phyloP scores from a whole-genome alignment of 192 early-diverging fungal species.

The Pecoramyces ruminantium region DNA sequence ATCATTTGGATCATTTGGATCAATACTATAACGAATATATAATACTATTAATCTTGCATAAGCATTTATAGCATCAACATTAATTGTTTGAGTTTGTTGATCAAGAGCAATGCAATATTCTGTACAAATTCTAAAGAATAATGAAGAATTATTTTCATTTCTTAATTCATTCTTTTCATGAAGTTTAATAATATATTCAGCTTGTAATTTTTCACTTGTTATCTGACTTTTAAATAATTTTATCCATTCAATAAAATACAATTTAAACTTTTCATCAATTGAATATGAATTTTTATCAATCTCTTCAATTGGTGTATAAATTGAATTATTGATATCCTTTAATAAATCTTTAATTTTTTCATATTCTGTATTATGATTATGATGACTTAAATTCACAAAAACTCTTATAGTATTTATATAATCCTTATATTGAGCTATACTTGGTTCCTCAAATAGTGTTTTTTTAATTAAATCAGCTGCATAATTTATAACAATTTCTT shows the following conservation, averaged over 20 bases:
- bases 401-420: conserved; percentile 28
- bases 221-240: conserved; percentile 47
- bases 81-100: conserved; percentile 53
- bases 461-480: conserved; percentile 55
- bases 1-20: conserved; percentile 22
- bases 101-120: conserved; percentile 63
- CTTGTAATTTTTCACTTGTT: conserved; percentile 51
- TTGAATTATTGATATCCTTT: conserved; percentile 27
- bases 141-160: conserved; percentile 35
- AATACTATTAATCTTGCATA: conserved; percentile 30
- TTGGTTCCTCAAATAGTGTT: conserved; percentile 39
- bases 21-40: conserved; percentile 43
- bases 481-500: conserved; percentile 58
- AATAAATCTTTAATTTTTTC: conserved; percentile 18
- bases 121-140: conserved; percentile 77
- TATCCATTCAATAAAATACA: conserved; percentile 69
- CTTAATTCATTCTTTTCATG: conserved; percentile 23
- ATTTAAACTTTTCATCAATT: conserved; percentile 26
- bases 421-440: conserved; percentile 10
- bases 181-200: conserved; percentile 51
- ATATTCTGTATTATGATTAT: neutral
- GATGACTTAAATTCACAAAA: conserved; percentile 10
- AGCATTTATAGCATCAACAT: conserved; percentile 23
- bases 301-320: conserved; percentile 11
- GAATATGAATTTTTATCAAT: neutral